These are phyloP conservation scores for Chlamydomonas sp. DNA, from an alignment of 139 green algal genomes.

Conservation along the genomic window DNA sequence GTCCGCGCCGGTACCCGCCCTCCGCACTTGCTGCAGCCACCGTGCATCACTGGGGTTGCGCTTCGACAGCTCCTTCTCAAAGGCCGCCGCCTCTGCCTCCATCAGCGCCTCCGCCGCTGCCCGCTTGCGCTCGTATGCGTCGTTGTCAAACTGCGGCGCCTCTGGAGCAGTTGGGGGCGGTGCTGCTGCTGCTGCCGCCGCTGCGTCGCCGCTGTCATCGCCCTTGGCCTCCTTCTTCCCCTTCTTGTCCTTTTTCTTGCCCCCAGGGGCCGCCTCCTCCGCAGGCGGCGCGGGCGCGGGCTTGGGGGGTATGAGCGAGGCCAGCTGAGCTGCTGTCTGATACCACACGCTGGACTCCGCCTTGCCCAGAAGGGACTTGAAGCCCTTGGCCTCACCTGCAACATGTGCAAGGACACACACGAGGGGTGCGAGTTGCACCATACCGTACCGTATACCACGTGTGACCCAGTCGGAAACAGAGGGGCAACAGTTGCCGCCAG, in stretches of 20 bases:
- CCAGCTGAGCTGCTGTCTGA: conserved; percentile 59
- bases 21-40: conserved; percentile 83
- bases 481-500: too few species aligned
- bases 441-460: too few species aligned
- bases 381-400: conserved; percentile 49
- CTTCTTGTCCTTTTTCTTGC: too few species aligned
- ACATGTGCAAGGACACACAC: too few species aligned
- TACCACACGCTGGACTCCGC: conserved; percentile 77
- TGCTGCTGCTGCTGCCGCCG: too few species aligned
- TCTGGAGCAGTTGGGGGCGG: not conserved
- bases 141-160: conserved; percentile 30
- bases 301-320: not conserved
- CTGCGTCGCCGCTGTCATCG: too few species aligned
- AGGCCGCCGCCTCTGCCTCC: conserved; percentile 64
- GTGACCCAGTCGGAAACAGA: too few species aligned
- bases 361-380: conserved; percentile 63
- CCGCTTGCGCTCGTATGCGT: conserved; percentile 29
- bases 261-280: too few species aligned
- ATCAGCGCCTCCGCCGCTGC: conserved; percentile 54
- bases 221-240: too few species aligned
- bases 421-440: too few species aligned
- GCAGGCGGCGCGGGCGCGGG: too few species aligned
- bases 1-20: conserved; percentile 77
- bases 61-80: conserved; percentile 63
- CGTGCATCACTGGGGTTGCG: conserved; percentile 66